Conservation (phyloP, 768 basidiomycete genomes). For the Termitomyces heimii region DNA sequence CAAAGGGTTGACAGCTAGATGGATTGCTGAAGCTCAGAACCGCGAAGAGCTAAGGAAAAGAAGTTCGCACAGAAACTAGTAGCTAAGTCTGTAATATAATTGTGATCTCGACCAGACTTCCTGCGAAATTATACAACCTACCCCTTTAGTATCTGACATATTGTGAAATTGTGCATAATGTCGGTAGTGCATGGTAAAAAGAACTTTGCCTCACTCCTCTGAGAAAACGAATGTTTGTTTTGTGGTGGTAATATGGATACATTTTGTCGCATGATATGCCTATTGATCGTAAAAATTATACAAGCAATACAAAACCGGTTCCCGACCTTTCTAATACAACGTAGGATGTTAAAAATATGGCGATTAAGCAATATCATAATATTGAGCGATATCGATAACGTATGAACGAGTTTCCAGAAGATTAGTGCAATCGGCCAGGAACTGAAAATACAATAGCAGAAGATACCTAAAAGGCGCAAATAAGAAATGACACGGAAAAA, state of each 20-base stretch:
- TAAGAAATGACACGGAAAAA: not conserved
- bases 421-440: conserved; percentile 13
- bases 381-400: not conserved
- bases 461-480: conserved; percentile 10
- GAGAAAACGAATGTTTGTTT: not conserved
- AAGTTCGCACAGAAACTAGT: not conserved
- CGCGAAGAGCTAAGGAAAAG: not conserved
- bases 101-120: no score
- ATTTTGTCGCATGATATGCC: not conserved
- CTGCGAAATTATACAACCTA: no score
- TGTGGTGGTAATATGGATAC: not conserved
- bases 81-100: not conserved
- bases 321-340: not conserved
- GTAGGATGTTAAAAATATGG: not conserved
- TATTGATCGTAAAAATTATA: not conserved
- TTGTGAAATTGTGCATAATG: not conserved
- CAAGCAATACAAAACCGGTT: not conserved
- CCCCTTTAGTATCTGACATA: no score
- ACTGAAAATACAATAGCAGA: conserved; percentile 18
- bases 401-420: not conserved
- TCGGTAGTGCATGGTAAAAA: no score
- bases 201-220: no score
- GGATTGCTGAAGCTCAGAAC: not conserved
- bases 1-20: not conserved
- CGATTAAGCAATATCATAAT: not conserved